Conservation (phyloP, 441 rosid genomes). For the Populus hybrid region DNA sequence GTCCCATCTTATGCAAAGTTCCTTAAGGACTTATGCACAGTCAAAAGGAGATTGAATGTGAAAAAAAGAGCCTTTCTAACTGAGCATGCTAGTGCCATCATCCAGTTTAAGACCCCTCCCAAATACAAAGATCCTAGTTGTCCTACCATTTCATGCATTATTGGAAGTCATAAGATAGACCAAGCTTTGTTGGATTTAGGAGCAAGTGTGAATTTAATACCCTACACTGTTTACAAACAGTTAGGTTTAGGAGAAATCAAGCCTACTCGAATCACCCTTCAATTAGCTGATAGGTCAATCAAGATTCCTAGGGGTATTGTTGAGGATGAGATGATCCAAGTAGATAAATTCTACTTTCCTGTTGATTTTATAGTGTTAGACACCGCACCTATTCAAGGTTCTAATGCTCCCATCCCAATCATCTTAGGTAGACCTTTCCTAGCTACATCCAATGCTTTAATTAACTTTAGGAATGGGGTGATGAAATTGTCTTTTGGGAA, state of each 20-base stretch:
- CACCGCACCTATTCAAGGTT: neutral
- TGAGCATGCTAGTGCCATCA: too few relatives aligned
- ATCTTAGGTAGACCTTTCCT: neutral
- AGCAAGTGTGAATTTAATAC: neutral
- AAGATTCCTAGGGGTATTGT: neutral
- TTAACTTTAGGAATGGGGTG: neutral
- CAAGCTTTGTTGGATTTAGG: neutral
- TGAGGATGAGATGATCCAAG: neutral
- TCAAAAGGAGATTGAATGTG: too few relatives aligned
- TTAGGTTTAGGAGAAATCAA: neutral
- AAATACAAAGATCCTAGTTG: too few relatives aligned
- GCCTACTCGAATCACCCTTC: neutral
- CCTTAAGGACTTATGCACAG: too few relatives aligned
- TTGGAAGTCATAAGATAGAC: too few relatives aligned
- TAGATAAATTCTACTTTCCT: neutral
- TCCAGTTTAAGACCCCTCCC: too few relatives aligned
- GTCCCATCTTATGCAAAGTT: too few relatives aligned
- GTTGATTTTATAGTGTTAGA: neutral
- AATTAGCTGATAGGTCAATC: neutral
- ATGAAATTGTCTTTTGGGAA: neutral
- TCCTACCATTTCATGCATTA: too few relatives aligned
- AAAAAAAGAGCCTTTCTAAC: too few relatives aligned
- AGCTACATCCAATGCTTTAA: neutral
- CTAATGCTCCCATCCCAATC: neutral
- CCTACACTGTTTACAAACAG: neutral